These are phyloP conservation scores for Dysphania ambrosioides DNA, from an alignment of 148 eudicot genomes.

Conservation along the genomic window DNA sequence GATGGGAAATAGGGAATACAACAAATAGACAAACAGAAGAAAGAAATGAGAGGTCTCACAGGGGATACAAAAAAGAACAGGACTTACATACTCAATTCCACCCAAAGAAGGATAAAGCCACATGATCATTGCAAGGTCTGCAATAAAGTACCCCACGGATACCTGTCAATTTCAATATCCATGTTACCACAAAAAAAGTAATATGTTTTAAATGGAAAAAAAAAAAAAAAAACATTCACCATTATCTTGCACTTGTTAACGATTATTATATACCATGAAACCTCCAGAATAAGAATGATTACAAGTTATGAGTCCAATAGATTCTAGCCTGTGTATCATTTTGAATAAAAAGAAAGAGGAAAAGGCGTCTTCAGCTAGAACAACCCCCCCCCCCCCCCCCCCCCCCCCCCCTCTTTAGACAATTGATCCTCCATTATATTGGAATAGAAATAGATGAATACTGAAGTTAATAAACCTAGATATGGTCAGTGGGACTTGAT, in stretches of 20 bases:
- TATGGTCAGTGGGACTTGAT: background rate
- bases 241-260: background rate
- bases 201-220: background rate
- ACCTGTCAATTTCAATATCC: constrained; percentile 57
- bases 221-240: background rate
- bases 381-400: background rate
- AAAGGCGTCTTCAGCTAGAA: background rate
- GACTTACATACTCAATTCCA: constrained; percentile 96
- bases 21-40: background rate
- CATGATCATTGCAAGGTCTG: constrained; percentile 90
- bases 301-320: background rate
- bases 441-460: background rate
- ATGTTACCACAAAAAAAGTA: constrained; percentile 25
- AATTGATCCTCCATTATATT: background rate
- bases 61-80: constrained; percentile 15
- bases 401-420: background rate
- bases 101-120: constrained; percentile 95
- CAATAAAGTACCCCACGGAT: constrained; percentile 89
- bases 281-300: background rate
- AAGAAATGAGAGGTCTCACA: background rate
- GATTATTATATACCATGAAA: background rate
- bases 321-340: background rate
- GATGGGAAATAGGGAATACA: background rate
- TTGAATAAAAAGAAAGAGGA: background rate
- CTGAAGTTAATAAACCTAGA: background rate